Evolutionary conservation across 257 asterid genomes (phyloP).

Genomic region (Hygrophila difformis): DNA sequence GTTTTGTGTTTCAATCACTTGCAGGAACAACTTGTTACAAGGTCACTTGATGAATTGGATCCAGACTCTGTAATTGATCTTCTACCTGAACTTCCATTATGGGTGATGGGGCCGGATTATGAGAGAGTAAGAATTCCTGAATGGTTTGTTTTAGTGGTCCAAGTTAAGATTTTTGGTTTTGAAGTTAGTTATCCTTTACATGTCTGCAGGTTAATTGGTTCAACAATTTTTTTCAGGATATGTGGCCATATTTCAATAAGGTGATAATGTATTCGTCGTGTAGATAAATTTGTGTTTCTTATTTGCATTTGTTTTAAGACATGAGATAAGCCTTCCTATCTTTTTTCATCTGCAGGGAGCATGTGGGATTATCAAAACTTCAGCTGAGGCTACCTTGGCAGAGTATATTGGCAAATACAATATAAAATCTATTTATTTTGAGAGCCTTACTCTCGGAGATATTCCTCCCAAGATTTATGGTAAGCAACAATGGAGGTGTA

Average conservation of each 20-base stretch:
- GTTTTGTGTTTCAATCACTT: slow-evolving; percentile 4
- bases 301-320: not conserved
- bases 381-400: slow-evolving; percentile 41
- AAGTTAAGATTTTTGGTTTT: not conserved
- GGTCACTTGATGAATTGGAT: slow-evolving; percentile 27
- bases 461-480: slow-evolving; percentile 68
- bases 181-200: not conserved
- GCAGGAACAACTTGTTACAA: slow-evolving; percentile 33
- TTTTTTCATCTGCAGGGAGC: slow-evolving; percentile 36
- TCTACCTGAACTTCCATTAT: slow-evolving; percentile 55
- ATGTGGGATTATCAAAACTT: slow-evolving; percentile 48
- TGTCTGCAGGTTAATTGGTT: slow-evolving; percentile 68
- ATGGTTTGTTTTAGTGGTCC: not conserved
- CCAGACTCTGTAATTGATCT: slow-evolving; percentile 36
- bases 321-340: slow-evolving; percentile 1
- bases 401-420: slow-evolving; percentile 44
- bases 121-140: slow-evolving; percentile 45
- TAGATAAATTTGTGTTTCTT: not conserved
- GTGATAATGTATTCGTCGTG: slow-evolving; percentile 20
- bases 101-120: slow-evolving; percentile 81
- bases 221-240: slow-evolving; percentile 40
- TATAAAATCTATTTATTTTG: slow-evolving; percentile 51
- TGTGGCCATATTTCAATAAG: slow-evolving; percentile 80
- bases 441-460: slow-evolving; percentile 55
- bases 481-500: slow-evolving; percentile 7